Evolutionary conservation across 257 asterid genomes (phyloP), one percentile per base, ranked within the genome.

Genomic region (Solanum peruvianum): DNA sequence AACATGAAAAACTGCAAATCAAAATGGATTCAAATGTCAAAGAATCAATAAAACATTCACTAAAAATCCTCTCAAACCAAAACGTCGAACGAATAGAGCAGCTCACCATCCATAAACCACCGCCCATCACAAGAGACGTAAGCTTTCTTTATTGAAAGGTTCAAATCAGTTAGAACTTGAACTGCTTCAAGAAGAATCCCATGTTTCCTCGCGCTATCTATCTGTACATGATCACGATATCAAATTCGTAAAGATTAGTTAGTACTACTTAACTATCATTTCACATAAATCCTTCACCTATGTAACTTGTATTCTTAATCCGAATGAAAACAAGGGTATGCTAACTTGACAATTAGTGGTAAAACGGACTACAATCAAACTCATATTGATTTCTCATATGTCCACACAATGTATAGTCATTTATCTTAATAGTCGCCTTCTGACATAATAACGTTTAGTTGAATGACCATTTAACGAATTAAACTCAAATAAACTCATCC

Each of bases 31-130:
- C 87, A 90, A 94, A 91, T 91, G 89, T 25, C 81, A 78, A 14
- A 29, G 35, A 7, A 88, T 87, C 86, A 87, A 89, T 37, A 45
- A 27, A 78, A 42, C 0, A 23, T 42, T 45, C n/a, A 81, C 11
- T 11, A 31, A 45, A 44, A 31, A 4, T 7, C 1, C 15, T 11
- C 8, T 13, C 2, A 9, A n/a, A 10, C 27, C 44, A 13, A 29
- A 16, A 14, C 6, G 7, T 9, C 45, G 9, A 72, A 29, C 2
- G 29, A 29, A 89, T 80, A 27, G 41, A 4, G 29, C 95, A 3
- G 20, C 95, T 92, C 88, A 96, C 99, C 99, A 76, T 97, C 98
- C 99, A 97, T 97, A 92, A 93, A 97, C 99, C 99, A 96, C 87
- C 93, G 96, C 1, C 99, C 99, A 76, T 97, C 99, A 25, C 98